Base-by-base conservation (phyloP, 108 stramenopile species). In the Cyclotella sp. region DNA sequence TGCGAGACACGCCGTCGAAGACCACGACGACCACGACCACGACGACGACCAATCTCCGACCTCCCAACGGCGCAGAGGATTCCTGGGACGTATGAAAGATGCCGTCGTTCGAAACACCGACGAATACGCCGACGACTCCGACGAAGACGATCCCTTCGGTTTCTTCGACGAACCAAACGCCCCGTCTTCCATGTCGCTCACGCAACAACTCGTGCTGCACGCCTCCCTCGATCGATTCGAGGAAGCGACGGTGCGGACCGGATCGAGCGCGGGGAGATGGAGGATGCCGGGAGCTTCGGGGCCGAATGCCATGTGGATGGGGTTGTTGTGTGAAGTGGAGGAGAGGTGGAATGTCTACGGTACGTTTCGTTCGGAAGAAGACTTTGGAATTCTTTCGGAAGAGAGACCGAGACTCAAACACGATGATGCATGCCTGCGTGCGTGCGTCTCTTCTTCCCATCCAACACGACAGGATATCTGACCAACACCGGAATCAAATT, bases 401-500 rank as follows among this genome's bases (percentile, higher is more conserved):
- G n/a, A n/a, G n/a, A n/a, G n/a, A n/a, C n/a, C n/a, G n/a, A n/a
- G n/a, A n/a, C n/a, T n/a, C n/a, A n/a, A n/a, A n/a, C n/a, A n/a
- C n/a, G n/a, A n/a, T n/a, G n/a, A n/a, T n/a, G n/a, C n/a, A n/a
- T n/a, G n/a, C n/a, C n/a, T n/a, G 34, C 2, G 34, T 34, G 34
- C 2, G 2, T 34, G 2, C 16, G 19, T 19, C 21, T 54, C 29
- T 60, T 16, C 16, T 3, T 29, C 21, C 0, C 22, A 42, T 13
- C 16, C 6, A 34, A 18, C 7, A 3, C 11, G 14, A 30, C 27
- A 70, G 80, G 80, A 9, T 84, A 84, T 47, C 68, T 70, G 4
- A 79, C 78, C 19, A 84, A 84, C 55, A 84, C 78, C 18, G 83
- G 83, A n/a, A 76, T 84, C 63, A 84, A 84, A 41, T 80, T 84